Evolutionary conservation across 495 filamentous ascomycete genomes (phyloP), one percentile per base, ranked within the genome.

Genomic region (Bryoglossum gracile): DNA sequence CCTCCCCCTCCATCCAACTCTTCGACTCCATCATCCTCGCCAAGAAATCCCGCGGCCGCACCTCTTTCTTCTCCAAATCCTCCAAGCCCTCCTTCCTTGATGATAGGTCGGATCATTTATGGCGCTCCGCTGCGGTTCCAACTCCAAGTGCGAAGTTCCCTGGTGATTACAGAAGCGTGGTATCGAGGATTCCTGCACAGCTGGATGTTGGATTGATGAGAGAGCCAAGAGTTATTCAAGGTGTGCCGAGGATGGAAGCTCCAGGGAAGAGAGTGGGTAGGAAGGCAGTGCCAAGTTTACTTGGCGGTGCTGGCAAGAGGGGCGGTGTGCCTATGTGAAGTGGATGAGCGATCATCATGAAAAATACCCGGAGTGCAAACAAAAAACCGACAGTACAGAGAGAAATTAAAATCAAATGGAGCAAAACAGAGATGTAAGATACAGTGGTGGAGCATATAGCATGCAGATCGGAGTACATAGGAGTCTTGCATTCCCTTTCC

Each of bases 1-100:
- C 65, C 1, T 61, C 75, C 46, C 83, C 89, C 3, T 56, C 74
- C 8, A 86, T 97, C 61, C 80, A 87, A 44, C 74, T 98, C 18
- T 98, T 98, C 63, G 92, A 98, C 65, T 86, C 94, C 63, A 86
- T 98, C 55, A 92, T 98, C 53, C 74, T 95, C 4, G 87, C 87
- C 11, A 98, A 98, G 67, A 87, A 84, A 54, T 94, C 94, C 52
- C 82, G 92, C 33, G 90, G 92, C 33, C 72, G 71, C 44, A 62
- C 73, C 11, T 71, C 74, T 52, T 75, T 55, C 77, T 80, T 48
- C 67, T 77, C 48, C 71, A 68, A 33, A 74, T 73, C 28, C 61
- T 43, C 56, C 39, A 77, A 72, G 62, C 80, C 84, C 10, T 75
- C 79, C 51, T 97, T 92, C 64, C 71, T 98, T 17, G 79, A 80